Percentiles rank a stretch among this genome's conserved stretches.
Conservation (phyloP, 202 grass and related monocot genomes). For the Panicum hallii region DNA sequence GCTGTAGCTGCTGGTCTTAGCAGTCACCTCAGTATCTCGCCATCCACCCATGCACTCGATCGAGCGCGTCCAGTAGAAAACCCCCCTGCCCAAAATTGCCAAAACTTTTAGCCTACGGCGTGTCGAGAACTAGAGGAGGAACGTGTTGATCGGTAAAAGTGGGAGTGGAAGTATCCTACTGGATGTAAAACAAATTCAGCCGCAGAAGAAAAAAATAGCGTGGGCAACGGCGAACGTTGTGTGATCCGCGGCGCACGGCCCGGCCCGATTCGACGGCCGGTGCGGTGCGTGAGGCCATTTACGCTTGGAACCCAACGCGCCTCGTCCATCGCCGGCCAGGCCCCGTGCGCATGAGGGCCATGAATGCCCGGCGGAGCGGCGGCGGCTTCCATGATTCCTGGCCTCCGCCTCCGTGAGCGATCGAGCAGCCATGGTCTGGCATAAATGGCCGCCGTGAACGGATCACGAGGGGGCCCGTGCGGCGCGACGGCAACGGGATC, state of each 20-base stretch:
- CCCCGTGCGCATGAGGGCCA: conserved; percentile 36
- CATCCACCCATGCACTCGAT: background rate
- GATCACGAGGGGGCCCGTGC: conserved; percentile 44
- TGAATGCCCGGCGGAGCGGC: conserved; percentile 41
- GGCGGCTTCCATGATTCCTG: background rate
- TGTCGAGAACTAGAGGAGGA: background rate
- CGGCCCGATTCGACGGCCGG: conserved; percentile 17
- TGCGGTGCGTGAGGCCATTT: conserved; percentile 47
- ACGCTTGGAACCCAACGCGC: conserved; percentile 4
- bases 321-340: conserved; percentile 4
- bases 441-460: conserved; percentile 44
- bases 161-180: background rate
- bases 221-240: background rate
- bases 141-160: conserved; percentile 19
- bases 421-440: background rate
- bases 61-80: too few species aligned
- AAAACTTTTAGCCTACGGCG: background rate
- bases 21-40: background rate
- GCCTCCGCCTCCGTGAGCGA: background rate
- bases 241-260: background rate
- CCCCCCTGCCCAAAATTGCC: background rate
- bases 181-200: background rate
- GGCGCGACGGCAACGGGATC: conserved; percentile 36
- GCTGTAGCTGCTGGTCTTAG: conserved; percentile 8
- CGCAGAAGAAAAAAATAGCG: background rate